A percentile compares a stretch with the other conserved stretches of the same genome.
Evolutionary conservation across 2,329 filamentous ascomycete genomes (phyloP).

Genomic region (Epicoccum sorghinum): DNA sequence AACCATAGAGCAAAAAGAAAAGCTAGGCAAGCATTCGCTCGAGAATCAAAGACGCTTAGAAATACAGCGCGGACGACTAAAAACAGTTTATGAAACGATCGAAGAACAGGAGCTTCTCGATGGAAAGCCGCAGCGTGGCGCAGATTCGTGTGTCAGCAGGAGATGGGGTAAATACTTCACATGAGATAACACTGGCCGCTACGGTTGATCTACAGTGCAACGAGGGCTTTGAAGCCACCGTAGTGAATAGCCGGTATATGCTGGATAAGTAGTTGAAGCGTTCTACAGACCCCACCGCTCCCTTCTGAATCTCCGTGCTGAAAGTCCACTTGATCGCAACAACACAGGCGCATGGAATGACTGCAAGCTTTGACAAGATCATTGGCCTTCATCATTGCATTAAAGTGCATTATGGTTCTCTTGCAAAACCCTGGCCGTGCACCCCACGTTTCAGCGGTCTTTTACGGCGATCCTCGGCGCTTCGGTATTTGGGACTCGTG

Average conservation of each 20-base stretch:
- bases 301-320: background rate
- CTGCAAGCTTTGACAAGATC: too few species aligned
- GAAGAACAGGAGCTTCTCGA: constrained; percentile 5
- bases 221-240: too few species aligned
- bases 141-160: background rate
- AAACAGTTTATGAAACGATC: constrained; percentile 8
- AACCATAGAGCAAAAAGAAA: constrained; percentile 3
- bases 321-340: background rate
- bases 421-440: background rate
- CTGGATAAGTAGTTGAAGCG: too few species aligned
- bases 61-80: background rate
- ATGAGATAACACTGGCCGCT: background rate
- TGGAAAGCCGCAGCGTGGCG: constrained; percentile 2
- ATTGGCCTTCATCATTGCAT: too few species aligned
- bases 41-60: constrained; percentile 1
- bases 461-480: constrained; percentile 12
- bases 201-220: too few species aligned
- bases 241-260: too few species aligned
- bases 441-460: constrained; percentile 7
- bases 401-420: too few species aligned
- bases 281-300: too few species aligned
- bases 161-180: background rate
- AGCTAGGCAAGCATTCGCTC: background rate
- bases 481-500: background rate
- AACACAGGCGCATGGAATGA: too few species aligned